Evolutionary conservation across 306 rosid species (phyloP).

Genomic region (Glycine soja): DNA sequence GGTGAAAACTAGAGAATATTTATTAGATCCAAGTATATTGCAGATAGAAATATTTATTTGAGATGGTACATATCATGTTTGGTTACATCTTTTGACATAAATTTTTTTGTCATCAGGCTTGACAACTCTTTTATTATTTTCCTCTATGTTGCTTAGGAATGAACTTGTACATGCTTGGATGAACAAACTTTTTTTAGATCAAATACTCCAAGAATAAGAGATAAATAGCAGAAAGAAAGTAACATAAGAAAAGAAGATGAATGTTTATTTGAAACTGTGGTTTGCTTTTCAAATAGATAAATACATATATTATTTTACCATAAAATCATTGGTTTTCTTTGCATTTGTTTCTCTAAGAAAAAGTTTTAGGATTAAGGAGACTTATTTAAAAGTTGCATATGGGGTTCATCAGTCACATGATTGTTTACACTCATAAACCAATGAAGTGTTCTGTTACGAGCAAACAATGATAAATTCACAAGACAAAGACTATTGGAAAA

Average conservation of each 20-base stretch:
- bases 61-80: slow-evolving; percentile 21
- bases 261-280: slow-evolving; percentile 9
- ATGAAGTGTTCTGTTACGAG: no score
- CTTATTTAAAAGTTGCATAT: no score
- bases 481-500: no score
- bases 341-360: neutral
- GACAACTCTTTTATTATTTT: slow-evolving; percentile 13
- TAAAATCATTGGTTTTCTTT: neutral
- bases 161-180: neutral
- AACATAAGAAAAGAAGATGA: neutral
- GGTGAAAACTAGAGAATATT: neutral
- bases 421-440: no score
- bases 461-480: no score
- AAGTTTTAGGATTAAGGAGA: neutral
- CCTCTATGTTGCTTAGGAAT: slow-evolving; percentile 6
- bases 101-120: neutral
- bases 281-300: slow-evolving; percentile 2
- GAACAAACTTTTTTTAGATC: slow-evolving; percentile 2
- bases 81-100: slow-evolving; percentile 39
- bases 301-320: neutral
- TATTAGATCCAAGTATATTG: no score
- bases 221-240: neutral
- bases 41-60: slow-evolving; percentile 14
- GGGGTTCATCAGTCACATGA: no score
- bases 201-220: neutral